Evolutionary conservation across 306 rosid genomes (phyloP), one percentile per base, ranked within the genome.

Genomic region (Calophaca sinica): DNA sequence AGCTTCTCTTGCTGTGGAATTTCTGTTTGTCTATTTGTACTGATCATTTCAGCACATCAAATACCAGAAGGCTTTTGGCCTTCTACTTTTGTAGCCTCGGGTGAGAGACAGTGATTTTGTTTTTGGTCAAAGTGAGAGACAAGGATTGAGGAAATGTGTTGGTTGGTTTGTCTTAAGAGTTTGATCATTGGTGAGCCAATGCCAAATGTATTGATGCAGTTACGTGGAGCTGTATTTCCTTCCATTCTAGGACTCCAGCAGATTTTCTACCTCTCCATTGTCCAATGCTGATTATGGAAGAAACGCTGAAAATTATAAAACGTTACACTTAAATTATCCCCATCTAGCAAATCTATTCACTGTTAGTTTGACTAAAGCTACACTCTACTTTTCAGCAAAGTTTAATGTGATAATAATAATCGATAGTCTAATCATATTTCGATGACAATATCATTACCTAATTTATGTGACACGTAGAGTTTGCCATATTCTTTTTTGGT

Each of bases 1-100:
- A 77, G 77, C 46, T 73, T 77, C 72, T 73, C 44, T 78, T 52
- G 79, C 62, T 53, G 9, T 52, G 68, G n/a, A 60, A 9, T 73
- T 73, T 78, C 4, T 67, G 70, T 32, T 48, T 45, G 6, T 55
- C 14, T 77, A 12, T 76, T 61, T 54, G 11, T 55, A 28, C 20
- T 58, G 48, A 63, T 32, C 28, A 42, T 70, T 62, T 70, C 42
- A 61, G 71, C 72, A 52, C 42, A 38, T 45, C 28, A 45, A 73
- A 80, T 71, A 20, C 62, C 58, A 69, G 75, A 63, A 70, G 83
- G 83, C 48, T 64, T 69, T 26, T 69, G 15, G 61, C 45, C 74
- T 71, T 61, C 35, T 2, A 76, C 51, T 14, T 84, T 80, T 72
- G 82, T 80, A 80, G 62, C 13, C n/a, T 82, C 53, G 72, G 67